Percentiles rank a stretch among this genome's conserved stretches.
Evolutionary conservation across 805 yeast genomes (phyloP).

Genomic region (Kluyveromyces starmeri): DNA sequence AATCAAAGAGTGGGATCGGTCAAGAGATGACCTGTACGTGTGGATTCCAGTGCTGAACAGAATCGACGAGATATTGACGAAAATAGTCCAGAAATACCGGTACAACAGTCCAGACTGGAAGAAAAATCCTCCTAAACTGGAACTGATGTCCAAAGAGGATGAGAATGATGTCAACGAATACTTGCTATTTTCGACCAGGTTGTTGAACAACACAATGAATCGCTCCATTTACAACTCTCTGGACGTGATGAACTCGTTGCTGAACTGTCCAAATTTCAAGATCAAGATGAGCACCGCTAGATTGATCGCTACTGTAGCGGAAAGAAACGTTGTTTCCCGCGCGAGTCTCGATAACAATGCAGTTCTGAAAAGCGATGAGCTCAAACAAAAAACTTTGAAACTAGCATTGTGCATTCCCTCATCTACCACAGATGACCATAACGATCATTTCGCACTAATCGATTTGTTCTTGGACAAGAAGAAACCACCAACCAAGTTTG

Average conservation of each 20-base stretch:
- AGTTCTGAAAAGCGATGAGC: conserved; percentile 20
- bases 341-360: conserved; percentile 23
- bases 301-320: conserved; percentile 51
- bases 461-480: conserved; percentile 38
- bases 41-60: conserved; percentile 74
- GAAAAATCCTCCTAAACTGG: conserved; percentile 38
- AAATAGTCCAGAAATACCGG: conserved; percentile 42
- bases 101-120: conserved; percentile 30
- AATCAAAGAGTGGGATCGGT: conserved; percentile 47
- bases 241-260: conserved; percentile 48
- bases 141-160: conserved; percentile 38
- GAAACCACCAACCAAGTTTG: conserved; percentile 49
- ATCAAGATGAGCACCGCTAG: conserved; percentile 54
- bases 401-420: conserved; percentile 51
- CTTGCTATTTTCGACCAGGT: conserved; percentile 49
- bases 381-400: conserved; percentile 40
- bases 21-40: conserved; percentile 59
- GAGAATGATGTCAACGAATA: conserved; percentile 40
- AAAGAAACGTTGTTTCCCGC: conserved; percentile 40
- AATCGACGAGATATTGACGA: conserved; percentile 59
- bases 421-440: conserved; percentile 29
- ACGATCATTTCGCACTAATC: conserved; percentile 36
- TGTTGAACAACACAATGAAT: conserved; percentile 63
- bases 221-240: conserved; percentile 60
- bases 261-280: conserved; percentile 50